These are phyloP conservation scores for Pichia californica DNA, from an alignment of 805 yeast species.

Conservation along the genomic window DNA sequence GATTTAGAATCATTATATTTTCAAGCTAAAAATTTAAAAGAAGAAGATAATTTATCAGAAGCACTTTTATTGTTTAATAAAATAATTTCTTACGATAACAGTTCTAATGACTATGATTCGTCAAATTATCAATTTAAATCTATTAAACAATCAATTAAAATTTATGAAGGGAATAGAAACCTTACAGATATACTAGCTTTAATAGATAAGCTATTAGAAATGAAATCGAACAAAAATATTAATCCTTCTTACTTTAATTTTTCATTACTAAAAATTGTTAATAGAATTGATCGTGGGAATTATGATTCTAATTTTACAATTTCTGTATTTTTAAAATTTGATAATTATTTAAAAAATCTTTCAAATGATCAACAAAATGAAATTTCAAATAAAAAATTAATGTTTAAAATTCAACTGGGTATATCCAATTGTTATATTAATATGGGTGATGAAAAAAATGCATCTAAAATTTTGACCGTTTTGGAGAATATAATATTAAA, in stretches of 20 bases:
- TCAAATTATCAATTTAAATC: slow-evolving; percentile 28
- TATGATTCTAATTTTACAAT: slow-evolving; percentile 15
- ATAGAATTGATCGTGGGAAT: slow-evolving; percentile 23
- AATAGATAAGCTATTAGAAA: slow-evolving; percentile 17
- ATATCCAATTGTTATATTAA: slow-evolving; percentile 34
- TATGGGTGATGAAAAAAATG: slow-evolving; percentile 25
- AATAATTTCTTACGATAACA: slow-evolving; percentile 10
- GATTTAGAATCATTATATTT: slow-evolving; percentile 27
- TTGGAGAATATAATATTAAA: slow-evolving; percentile 34
- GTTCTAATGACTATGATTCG: not conserved
- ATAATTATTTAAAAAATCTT: slow-evolving; percentile 11
- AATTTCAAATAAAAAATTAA: slow-evolving; percentile 32
- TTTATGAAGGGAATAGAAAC: slow-evolving; percentile 17
- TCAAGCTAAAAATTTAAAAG: slow-evolving; percentile 28
- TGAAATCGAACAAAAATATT: slow-evolving; percentile 14
- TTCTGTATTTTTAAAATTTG: slow-evolving; percentile 18
- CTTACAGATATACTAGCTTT: slow-evolving; percentile 12
- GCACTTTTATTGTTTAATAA: slow-evolving; percentile 22
- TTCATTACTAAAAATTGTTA: slow-evolving; percentile 26
- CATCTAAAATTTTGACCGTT: slow-evolving; percentile 29
- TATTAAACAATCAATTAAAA: slow-evolving; percentile 29
- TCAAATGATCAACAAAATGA: slow-evolving; percentile 2
- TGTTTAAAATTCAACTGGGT: slow-evolving; percentile 43
- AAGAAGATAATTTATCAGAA: slow-evolving; percentile 25
- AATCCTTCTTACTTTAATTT: slow-evolving; percentile 23